phyloP scores from a whole-genome alignment of 768 basidiomycete genomes.

The Leccinum boreale region DNA sequence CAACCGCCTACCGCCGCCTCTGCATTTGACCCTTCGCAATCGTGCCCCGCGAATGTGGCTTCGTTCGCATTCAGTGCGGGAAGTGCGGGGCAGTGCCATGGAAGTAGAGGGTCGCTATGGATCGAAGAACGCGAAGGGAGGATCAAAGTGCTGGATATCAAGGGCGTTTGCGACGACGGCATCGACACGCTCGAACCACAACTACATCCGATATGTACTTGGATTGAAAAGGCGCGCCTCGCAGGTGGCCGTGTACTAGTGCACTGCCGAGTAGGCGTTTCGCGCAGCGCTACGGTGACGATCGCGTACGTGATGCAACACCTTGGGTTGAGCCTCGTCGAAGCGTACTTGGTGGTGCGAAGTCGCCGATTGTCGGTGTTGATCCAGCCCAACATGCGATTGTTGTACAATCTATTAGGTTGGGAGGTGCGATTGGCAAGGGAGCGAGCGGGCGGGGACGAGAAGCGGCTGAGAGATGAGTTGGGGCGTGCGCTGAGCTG shows the following conservation, averaged over 20 bases:
- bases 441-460: conserved; percentile 57
- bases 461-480: conserved; percentile 50
- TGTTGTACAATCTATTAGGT: conserved; percentile 90
- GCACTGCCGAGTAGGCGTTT: conserved; percentile 99
- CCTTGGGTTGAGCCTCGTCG: conserved; percentile 77
- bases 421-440: conserved; percentile 94
- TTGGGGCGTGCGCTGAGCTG: conserved; percentile 71
- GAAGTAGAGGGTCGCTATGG: conserved; percentile 74
- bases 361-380: conserved; percentile 86
- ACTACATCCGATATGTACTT: conserved; percentile 83
- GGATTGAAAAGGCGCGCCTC: conserved; percentile 84
- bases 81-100: conserved; percentile 43
- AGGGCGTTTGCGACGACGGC: conserved; percentile 93
- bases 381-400: conserved; percentile 94
- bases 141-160: conserved; percentile 88
- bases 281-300: conserved; percentile 88
- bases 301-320: conserved; percentile 99
- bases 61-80: conserved; percentile 35
- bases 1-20: conserved; percentile 28
- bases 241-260: conserved; percentile 90
- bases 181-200: conserved; percentile 92
- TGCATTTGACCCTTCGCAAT: background rate
- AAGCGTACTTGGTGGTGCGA: conserved; percentile 91
- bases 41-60: conserved; percentile 2
- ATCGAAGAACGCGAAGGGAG: conserved; percentile 84